Evolutionary conservation across 306 rosid species (phyloP), one percentile per base, ranked within the genome.

Genomic region (Vigna nakashimae): DNA sequence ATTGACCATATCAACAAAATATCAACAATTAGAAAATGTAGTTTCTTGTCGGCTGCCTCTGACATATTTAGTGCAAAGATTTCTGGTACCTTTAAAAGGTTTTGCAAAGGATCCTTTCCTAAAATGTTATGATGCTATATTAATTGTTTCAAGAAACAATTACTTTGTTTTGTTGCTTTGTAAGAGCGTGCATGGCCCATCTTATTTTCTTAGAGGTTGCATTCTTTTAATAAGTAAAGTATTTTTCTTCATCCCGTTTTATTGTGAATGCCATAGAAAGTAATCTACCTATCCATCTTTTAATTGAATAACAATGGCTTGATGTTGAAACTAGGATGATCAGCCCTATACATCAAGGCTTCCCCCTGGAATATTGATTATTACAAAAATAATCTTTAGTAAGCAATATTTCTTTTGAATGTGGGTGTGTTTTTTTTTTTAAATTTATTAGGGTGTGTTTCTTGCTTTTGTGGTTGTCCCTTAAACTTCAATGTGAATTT

Each of bases 41-140:
- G 90, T 82, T 91, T 91, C 84, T 60, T 95, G 74, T 82, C 86
- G 69, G 92, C 97, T 81, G 96, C 98, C 6, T 2, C 81, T 40
- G 98, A 92, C 82, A 89, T 95, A 83, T 91, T 95, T 77, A 77
- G 72, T 71, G 92, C 97, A 67, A 95, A 95, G 91, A 48, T 95
- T 85, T 95, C 98, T 36, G 98, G 98, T 73, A 89, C 93, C 85
- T 89, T 89, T 72, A 92, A 87, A 82, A 95, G 98, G 98, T 93
- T 80, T 70, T 16, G 83, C 71, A 38, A 24, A 18, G 58, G 16
- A 62, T 73, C 80, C 43, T 38, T 49, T 16, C 72, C 2, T 55
- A 40, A 11, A 46, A 49, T 73, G 22, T 73, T 62, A 22, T 73
- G 28, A 42, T 70, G 67, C 38, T 65, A 55, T 69, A 60, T 69